Conservation (phyloP, 208 protist genomes). For the Acanthamoeba triangularis region DNA sequence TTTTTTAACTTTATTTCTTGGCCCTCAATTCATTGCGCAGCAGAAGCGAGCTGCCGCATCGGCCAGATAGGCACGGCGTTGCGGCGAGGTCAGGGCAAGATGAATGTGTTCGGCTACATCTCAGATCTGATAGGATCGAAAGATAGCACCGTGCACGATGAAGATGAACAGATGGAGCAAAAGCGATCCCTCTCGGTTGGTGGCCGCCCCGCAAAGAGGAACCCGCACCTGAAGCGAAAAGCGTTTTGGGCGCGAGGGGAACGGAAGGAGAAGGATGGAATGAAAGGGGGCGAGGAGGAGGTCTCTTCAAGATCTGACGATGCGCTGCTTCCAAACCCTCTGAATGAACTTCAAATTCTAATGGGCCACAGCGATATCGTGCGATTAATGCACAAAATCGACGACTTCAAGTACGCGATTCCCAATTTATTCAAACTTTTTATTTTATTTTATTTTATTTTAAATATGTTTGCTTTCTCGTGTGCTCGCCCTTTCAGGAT, state of each 20-base stretch:
- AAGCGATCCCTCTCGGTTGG: not conserved
- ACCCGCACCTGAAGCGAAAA: not conserved
- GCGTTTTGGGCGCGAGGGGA: not conserved
- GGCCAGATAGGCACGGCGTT: no score
- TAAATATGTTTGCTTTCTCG: not conserved
- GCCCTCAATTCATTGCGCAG: no score
- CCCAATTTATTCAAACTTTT: not conserved
- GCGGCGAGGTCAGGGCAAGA: not conserved
- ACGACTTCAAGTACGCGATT: slow-evolving; percentile 39
- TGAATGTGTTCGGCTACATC: slow-evolving; percentile 39
- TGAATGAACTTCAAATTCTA: slow-evolving; percentile 74
- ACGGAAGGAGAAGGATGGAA: not conserved
- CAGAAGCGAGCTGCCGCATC: no score
- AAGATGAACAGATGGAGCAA: not conserved
- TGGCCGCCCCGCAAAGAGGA: not conserved
- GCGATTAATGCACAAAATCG: slow-evolving; percentile 74
- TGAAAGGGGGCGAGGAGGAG: not conserved
- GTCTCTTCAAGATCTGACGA: not conserved
- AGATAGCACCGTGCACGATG: not conserved
- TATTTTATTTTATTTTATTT: not conserved
- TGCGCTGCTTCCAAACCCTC: not conserved
- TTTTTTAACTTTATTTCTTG: no score
- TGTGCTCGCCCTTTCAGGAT: not conserved
- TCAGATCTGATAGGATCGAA: slow-evolving; percentile 6
- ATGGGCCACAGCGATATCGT: slow-evolving; percentile 75